phyloP scores from a whole-genome alignment of 371 early-diverging fungal genomes.

The Lichtheimia corymbifera region DNA sequence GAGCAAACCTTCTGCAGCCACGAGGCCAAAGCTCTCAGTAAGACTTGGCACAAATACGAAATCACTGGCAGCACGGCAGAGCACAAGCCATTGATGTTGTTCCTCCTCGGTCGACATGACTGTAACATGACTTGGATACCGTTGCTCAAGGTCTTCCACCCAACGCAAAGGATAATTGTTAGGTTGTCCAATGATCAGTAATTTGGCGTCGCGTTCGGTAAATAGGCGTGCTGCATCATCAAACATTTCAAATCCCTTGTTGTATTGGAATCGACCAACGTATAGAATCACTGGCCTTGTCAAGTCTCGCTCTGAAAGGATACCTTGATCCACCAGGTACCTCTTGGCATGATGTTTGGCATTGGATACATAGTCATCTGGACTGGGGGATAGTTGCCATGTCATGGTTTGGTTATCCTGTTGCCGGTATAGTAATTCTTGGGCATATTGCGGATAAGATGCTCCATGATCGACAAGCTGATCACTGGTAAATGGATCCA shows the following conservation, averaged over 20 bases:
- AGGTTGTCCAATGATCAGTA: constrained; percentile 59
- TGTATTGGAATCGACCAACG: constrained; percentile 55
- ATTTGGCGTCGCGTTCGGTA: constrained; percentile 43
- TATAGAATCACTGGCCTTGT: constrained; percentile 54
- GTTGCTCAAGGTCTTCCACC: constrained; percentile 36
- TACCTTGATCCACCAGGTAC: constrained; percentile 42
- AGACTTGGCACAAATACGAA: constrained; percentile 57
- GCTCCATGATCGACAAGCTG: constrained; percentile 36
- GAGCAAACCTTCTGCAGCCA: constrained; percentile 59
- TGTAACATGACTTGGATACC: constrained; percentile 49
- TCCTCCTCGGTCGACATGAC: constrained; percentile 46
- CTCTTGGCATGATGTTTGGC: constrained; percentile 56
- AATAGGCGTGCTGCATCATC: constrained; percentile 41
- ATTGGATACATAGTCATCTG: constrained; percentile 36
- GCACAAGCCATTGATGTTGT: constrained; percentile 53
- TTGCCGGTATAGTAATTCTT: constrained; percentile 17
- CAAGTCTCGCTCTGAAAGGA: constrained; percentile 47
- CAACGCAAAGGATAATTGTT: constrained; percentile 52
- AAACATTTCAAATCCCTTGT: constrained; percentile 51
- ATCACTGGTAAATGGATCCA: constrained; percentile 55
- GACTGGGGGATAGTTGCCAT: constrained; percentile 28
- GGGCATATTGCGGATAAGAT: constrained; percentile 50
- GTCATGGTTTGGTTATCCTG: constrained; percentile 18
- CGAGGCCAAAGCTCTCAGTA: constrained; percentile 52
- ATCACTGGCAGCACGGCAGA: constrained; percentile 62